Evolutionary conservation across 73 alveolate species (phyloP), one percentile per base, ranked within the genome.

Genomic region (Effrenium voratum): DNA sequence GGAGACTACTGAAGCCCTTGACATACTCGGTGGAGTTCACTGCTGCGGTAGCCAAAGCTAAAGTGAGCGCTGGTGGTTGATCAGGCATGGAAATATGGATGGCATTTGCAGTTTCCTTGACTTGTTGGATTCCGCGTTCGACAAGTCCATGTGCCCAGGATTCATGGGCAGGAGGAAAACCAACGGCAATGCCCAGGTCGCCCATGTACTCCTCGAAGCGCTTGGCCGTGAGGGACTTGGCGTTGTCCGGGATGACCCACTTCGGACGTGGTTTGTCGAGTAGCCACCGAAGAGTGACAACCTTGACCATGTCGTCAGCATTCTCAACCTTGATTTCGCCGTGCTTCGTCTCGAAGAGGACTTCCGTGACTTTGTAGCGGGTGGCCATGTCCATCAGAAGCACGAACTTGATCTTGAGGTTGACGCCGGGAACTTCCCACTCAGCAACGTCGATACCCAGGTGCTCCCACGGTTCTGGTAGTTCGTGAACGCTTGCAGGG

Each of bases 381-480:
- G 91, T 81, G 1, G 91, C 91, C 52, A 81, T 16, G 46, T 81
- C 93, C 57, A 83, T 52, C 43, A 83, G 4, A 6, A 83, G 59
- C 43, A 83, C 3, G 79, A 83, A 83, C 50, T 83, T 83, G 79
- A 83, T 30, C 93, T 83, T 83, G 47, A n/a, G 47, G 41, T 83
- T 38, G 36, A 4, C 12, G 30, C 24, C 38, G 4, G 93, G 93
- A 0, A 55, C 57, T 0, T 6, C 26, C 76, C 93, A 83, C 50
- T 83, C 93, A 2, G 57, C 77, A 2, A 55, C 79, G 24, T 83
- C 93, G 0, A 83, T 8, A 5, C 57, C 76, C 15, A 83, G 24
- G 0, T 34, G 55, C 34, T 83, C 93, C 93, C 93, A 83, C 0
- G 93, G 57, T 4, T 2, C 36, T 4, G 73, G 76, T 26, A 10